Base-by-base conservation (phyloP, 192 early-diverging fungal genomes). In the Mortierella hygrophila region DNA sequence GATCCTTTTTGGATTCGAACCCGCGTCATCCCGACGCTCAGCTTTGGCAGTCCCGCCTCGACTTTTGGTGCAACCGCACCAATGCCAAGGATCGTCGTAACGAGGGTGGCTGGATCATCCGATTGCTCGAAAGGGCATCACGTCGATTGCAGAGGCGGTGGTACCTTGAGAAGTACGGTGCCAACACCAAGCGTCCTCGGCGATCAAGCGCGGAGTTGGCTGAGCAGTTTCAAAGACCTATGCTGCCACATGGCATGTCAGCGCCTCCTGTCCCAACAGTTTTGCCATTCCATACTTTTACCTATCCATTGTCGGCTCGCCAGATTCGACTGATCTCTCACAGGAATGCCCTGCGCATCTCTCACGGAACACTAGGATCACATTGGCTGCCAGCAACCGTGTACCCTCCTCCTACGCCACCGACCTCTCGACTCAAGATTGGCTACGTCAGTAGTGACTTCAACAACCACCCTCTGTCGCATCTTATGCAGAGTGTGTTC, bases 401-500 rank as follows among this genome's bases (percentile, higher is more conserved):
- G 0, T 96, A 95, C 76, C 96, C 95, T 37, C 94, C 95, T 16
- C 96, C 97, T 9, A 90, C 93, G 21, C 94, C 95, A 10, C 90
- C 94, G 8, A 52, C 83, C 13, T 94, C 94, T 16, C 91, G 92
- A 41, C 83, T 97, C 54, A 93, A 92, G 63, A 90, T 99, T 54
- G 97, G 97, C 37, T 99, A 99, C 72, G 91, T 99, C 21, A 96
- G 95, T 37, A 97, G 96, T 8, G 97, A 99, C 81, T 97, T 99
- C 73, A 97, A 95, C 89, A 96, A 98, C 87, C 97, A 99, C 80
- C 97, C 97, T 13, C 84, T 98, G 42, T 92, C 97, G 41, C 97
- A 98, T 83, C 89, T 99, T 82, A 97, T 97, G 97, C 96, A 97
- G 90, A 97, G 95, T 10, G 96, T 98, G 21, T 99, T 98, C 93